These are phyloP conservation scores for Collybia mongolica DNA, from an alignment of 768 basidiomycete genomes.

Conservation along the genomic window DNA sequence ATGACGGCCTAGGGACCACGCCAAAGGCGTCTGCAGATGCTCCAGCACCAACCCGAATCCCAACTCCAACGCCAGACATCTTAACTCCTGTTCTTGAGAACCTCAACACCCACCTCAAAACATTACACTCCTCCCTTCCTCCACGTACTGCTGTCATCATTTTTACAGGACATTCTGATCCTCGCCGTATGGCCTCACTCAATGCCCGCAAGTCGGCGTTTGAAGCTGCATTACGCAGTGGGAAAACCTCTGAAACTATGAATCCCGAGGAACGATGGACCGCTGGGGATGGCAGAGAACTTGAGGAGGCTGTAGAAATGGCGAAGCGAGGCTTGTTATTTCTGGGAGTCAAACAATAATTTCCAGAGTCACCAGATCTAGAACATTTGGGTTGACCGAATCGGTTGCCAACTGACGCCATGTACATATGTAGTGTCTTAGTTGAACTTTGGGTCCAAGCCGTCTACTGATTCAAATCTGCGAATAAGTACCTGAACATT, in stretches of 20 bases:
- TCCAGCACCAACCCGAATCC: conserved; percentile 20
- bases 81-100: conserved; percentile 37
- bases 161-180: conserved; percentile 88
- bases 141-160: conserved; percentile 79
- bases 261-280: conserved; percentile 68
- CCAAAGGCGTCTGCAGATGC: conserved; percentile 46
- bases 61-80: conserved; percentile 31
- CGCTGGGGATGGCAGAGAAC: conserved; percentile 66
- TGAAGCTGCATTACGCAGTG: conserved; percentile 59
- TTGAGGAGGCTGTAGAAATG: conserved; percentile 79
- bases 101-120: conserved; percentile 60
- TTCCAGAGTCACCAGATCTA: not conserved
- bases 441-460: too few relatives aligned
- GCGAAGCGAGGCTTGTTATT: conserved; percentile 85
- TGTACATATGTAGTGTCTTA: too few relatives aligned
- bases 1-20: conserved; percentile 52
- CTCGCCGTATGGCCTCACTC: conserved; percentile 73
- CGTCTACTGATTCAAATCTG: too few relatives aligned
- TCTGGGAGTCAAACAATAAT: conserved; percentile 54
- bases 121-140: conserved; percentile 69
- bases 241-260: conserved; percentile 56
- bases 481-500: too few relatives aligned
- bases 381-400: too few relatives aligned
- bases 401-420: too few relatives aligned
- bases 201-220: conserved; percentile 71